Evolutionary conservation across 2,329 filamentous ascomycete species (phyloP).

Genomic region (Westerdykella sp.): DNA sequence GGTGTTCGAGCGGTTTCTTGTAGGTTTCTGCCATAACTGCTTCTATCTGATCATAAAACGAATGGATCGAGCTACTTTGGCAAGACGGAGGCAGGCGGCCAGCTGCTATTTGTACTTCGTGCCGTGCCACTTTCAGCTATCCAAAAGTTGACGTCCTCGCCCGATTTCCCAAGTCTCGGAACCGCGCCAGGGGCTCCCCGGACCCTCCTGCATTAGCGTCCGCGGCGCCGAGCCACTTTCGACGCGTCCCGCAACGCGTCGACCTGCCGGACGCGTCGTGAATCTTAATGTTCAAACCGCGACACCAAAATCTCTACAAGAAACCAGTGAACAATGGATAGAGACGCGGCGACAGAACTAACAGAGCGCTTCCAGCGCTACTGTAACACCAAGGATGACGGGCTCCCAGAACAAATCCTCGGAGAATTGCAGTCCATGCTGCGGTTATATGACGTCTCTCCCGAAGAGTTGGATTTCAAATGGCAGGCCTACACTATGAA

Average conservation of each 20-base stretch:
- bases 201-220: conserved; percentile 4
- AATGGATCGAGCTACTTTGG: too few relatives aligned
- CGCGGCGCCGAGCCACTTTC: conserved; percentile 18
- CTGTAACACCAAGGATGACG: conserved; percentile 38
- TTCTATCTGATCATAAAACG: too few relatives aligned
- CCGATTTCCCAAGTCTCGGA: background rate
- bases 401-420: conserved; percentile 70
- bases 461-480: conserved; percentile 92
- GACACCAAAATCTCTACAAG: background rate
- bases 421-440: conserved; percentile 80
- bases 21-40: background rate
- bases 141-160: background rate
- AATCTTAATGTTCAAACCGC: background rate
- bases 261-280: conserved; percentile 22
- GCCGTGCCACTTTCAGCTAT: too few relatives aligned
- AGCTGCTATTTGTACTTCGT: too few relatives aligned
- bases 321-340: conserved; percentile 39
- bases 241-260: conserved; percentile 16
- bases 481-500: conserved; percentile 98
- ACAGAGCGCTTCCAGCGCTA: conserved; percentile 60
- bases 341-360: conserved; percentile 47
- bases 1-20: conserved; percentile 30
- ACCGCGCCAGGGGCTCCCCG: conserved; percentile 1
- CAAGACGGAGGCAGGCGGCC: too few relatives aligned
- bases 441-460: conserved; percentile 70